Percentiles rank a stretch among this genome's conserved stretches.
Evolutionary conservation across 192 early-diverging fungal genomes (phyloP).

Genomic region (Entomortierella chlamydospora): DNA sequence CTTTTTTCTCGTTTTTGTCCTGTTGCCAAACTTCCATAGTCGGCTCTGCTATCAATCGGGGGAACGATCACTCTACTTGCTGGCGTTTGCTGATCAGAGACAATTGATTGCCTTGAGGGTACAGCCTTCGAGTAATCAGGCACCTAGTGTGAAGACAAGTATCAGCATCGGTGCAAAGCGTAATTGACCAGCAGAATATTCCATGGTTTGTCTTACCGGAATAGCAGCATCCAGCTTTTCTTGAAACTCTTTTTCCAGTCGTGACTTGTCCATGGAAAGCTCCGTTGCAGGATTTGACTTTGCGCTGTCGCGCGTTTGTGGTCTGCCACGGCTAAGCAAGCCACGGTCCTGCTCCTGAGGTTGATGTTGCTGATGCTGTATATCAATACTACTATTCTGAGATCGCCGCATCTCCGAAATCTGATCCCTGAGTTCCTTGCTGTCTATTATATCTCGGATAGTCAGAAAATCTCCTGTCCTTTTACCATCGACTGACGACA

Average conservation of each 20-base stretch:
- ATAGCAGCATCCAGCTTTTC: constrained; percentile 1
- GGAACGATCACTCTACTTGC: neutral
- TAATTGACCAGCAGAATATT: too few species aligned
- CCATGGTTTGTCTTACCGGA: neutral
- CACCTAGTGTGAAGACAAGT: neutral
- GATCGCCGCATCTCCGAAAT: constrained; percentile 33
- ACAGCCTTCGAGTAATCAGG: neutral
- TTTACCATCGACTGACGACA: neutral
- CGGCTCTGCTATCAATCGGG: neutral
- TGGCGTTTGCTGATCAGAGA: neutral
- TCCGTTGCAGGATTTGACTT: neutral
- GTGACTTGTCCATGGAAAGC: constrained; percentile 11
- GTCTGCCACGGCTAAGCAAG: neutral
- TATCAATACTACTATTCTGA: constrained; percentile 12
- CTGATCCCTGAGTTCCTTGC: constrained; percentile 30
- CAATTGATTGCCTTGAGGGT: neutral
- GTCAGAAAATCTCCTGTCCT: constrained; percentile 7
- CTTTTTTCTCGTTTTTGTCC: constrained; percentile 7
- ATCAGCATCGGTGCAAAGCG: too few species aligned
- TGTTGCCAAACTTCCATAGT: neutral
- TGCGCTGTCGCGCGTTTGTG: neutral
- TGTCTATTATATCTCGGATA: constrained; percentile 38
- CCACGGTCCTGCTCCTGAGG: neutral
- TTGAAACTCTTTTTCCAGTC: constrained; percentile 12
- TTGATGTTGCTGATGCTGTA: constrained; percentile 1